A percentile compares a stretch with the other conserved stretches of the same genome.
phyloP scores from a whole-genome alignment of 169 alveolate genomes.

The Plasmodium relictum region DNA sequence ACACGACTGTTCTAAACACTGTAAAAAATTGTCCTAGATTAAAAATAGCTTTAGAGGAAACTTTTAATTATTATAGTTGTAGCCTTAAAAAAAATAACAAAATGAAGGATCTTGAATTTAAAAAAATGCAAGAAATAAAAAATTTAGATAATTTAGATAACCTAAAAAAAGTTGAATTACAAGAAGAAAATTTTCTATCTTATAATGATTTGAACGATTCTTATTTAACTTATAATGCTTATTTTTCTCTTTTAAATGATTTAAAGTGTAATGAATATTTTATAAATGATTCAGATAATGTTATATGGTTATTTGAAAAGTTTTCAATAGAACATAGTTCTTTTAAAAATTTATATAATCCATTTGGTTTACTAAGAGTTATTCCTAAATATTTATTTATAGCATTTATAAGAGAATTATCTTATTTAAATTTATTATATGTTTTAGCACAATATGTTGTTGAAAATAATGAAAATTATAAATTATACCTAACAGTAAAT shows the following conservation, averaged over 20 bases:
- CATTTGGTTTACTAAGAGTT: conserved; percentile 69
- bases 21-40: conserved; percentile 83
- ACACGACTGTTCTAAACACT: conserved; percentile 78
- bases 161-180: conserved; percentile 55
- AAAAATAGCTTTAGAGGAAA: conserved; percentile 82
- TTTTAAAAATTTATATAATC: conserved; percentile 40
- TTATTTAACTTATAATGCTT: conserved; percentile 80
- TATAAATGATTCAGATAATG: conserved; percentile 68
- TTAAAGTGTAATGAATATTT: conserved; percentile 74
- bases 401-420: conserved; percentile 84
- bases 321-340: conserved; percentile 78
- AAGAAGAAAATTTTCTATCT: conserved; percentile 24
- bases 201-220: conserved; percentile 50
- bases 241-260: conserved; percentile 78
- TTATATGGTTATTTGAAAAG: conserved; percentile 82
- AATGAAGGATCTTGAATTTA: conserved; percentile 56
- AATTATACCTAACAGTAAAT: conserved; percentile 61
- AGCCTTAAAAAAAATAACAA: conserved; percentile 33
- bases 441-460: conserved; percentile 75
- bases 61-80: conserved; percentile 78
- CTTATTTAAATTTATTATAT: conserved; percentile 85
- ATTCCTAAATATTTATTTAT: conserved; percentile 85
- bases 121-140: conserved; percentile 69
- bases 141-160: conserved; percentile 53
- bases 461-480: conserved; percentile 73